These are phyloP conservation scores for Zygosaccharomyces sapae DNA, from an alignment of 1,139 yeast genomes.

Conservation along the genomic window DNA sequence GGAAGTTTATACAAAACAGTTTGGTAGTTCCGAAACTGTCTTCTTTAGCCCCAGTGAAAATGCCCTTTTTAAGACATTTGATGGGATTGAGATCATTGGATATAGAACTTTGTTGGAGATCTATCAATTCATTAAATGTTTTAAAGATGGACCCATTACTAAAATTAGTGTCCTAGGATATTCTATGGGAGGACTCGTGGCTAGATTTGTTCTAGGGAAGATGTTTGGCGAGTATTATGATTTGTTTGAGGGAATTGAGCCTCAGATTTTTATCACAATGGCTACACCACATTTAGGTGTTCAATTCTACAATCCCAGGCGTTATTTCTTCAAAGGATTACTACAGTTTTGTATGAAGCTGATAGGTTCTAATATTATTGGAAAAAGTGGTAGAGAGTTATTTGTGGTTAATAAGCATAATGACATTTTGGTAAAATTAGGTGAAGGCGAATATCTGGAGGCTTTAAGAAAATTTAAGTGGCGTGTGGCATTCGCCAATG, in stretches of 20 bases:
- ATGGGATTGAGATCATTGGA: conserved; percentile 74
- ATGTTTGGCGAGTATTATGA: conserved; percentile 37
- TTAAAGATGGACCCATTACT: conserved; percentile 39
- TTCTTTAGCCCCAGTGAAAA: conserved; percentile 67
- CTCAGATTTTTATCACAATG: conserved; percentile 68
- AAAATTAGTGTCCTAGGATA: conserved; percentile 50
- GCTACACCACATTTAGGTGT: conserved; percentile 92
- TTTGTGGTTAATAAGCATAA: conserved; percentile 48
- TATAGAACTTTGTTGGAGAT: conserved; percentile 64
- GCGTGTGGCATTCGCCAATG: conserved; percentile 64
- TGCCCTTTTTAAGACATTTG: conserved; percentile 74
- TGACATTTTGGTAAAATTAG: conserved; percentile 48
- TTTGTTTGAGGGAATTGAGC: conserved; percentile 58
- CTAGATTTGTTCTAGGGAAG: conserved; percentile 66
- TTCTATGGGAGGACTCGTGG: conserved; percentile 51
- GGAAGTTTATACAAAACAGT: conserved; percentile 44
- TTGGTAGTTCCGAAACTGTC: conserved; percentile 43
- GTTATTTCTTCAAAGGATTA: conserved; percentile 30
- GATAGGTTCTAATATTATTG: conserved; percentile 61
- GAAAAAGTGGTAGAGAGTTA: conserved; percentile 70
- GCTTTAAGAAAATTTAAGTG: conserved; percentile 58
- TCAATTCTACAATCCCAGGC: conserved; percentile 39
- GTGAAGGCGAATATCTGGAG: conserved; percentile 47
- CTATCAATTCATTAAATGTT: conserved; percentile 43
- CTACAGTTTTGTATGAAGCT: conserved; percentile 49